These are phyloP conservation scores for Ganoderma sp. DNA, from an alignment of 1,284 basidiomycete species.

Conservation along the genomic window DNA sequence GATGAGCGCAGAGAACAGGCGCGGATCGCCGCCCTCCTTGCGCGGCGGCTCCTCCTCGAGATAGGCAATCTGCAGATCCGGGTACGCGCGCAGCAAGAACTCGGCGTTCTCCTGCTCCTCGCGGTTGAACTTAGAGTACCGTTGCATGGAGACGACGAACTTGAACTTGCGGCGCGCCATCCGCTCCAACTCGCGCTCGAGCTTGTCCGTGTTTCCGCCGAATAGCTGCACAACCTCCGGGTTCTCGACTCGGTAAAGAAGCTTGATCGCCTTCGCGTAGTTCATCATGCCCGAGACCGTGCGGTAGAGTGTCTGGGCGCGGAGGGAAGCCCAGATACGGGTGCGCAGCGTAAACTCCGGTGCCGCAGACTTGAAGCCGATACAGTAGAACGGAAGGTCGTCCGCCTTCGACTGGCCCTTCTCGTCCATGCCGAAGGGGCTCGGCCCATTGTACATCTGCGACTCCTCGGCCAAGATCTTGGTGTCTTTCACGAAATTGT, in stretches of 20 bases:
- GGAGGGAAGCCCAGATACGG: constrained; percentile 98
- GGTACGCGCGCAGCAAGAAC: constrained; percentile 97
- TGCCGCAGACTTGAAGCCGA: constrained; percentile 98
- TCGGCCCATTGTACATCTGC: constrained; percentile 80
- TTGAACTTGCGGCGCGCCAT: constrained; percentile 99
- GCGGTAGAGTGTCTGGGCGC: constrained; percentile 97
- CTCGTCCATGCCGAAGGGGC: constrained; percentile 84
- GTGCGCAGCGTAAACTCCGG: constrained; percentile 99
- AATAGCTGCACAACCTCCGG: constrained; percentile 97
- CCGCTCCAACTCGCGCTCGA: constrained; percentile 96
- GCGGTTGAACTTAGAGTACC: constrained; percentile 99
- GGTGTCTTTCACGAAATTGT: constrained; percentile 99
- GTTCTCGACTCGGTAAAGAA: constrained; percentile 99
- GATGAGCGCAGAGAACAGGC: constrained; percentile 95
- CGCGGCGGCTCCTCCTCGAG: constrained; percentile 94
- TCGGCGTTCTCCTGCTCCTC: constrained; percentile 99
- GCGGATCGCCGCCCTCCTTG: constrained; percentile 94
- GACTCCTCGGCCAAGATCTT: constrained; percentile 99
- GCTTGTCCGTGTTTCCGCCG: constrained; percentile 96
- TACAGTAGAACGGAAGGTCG: constrained; percentile 98
- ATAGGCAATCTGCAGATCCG: constrained; percentile 98
- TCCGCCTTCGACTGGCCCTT: constrained; percentile 88
- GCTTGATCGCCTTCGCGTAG: constrained; percentile 99
- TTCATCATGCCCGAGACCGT: constrained; percentile 99
- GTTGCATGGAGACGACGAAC: constrained; percentile 99